Evolutionary conservation across 1,284 basidiomycete genomes (phyloP).

Genomic region (Leccinum subrobustum): DNA sequence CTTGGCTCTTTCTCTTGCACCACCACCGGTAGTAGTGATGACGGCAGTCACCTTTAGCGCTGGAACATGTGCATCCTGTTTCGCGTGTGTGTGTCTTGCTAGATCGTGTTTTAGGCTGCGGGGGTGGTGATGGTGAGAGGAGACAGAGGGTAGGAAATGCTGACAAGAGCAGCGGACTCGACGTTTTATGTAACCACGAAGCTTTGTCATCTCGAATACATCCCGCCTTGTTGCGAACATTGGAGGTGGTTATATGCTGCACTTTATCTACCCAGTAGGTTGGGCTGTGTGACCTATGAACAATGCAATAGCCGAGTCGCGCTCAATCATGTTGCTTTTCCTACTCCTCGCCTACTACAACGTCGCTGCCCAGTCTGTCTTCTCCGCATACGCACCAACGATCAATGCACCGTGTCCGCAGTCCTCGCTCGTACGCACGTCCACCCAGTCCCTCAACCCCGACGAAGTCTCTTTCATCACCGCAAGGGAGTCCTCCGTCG

Average conservation of each 20-base stretch:
- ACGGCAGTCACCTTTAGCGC: not conserved
- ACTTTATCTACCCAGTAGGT: not conserved
- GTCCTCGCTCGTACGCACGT: slow-evolving; percentile 49
- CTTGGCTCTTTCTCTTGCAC: slow-evolving; percentile 5
- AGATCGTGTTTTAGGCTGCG: not conserved
- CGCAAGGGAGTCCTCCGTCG: slow-evolving; percentile 39
- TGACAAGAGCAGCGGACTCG: slow-evolving; percentile 32
- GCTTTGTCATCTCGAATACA: slow-evolving; percentile 33
- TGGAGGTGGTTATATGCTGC: not conserved
- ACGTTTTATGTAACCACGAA: slow-evolving; percentile 36
- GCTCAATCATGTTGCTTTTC: slow-evolving; percentile 12
- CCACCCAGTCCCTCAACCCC: slow-evolving; percentile 52
- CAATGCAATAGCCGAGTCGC: not conserved
- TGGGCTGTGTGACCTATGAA: not conserved
- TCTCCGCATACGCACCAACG: slow-evolving; percentile 44
- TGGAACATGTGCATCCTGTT: not conserved
- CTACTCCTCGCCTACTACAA: not conserved
- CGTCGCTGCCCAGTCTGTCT: slow-evolving; percentile 2
- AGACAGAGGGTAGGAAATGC: slow-evolving; percentile 35
- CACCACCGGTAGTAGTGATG: slow-evolving; percentile 19
- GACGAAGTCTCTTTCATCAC: slow-evolving; percentile 48
- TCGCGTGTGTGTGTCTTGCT: not conserved
- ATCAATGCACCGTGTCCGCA: slow-evolving; percentile 51
- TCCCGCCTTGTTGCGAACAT: not conserved
- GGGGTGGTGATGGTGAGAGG: slow-evolving; percentile 31